Conservation (phyloP, 345 rosid genomes). For the Rhizophora mangle region DNA sequence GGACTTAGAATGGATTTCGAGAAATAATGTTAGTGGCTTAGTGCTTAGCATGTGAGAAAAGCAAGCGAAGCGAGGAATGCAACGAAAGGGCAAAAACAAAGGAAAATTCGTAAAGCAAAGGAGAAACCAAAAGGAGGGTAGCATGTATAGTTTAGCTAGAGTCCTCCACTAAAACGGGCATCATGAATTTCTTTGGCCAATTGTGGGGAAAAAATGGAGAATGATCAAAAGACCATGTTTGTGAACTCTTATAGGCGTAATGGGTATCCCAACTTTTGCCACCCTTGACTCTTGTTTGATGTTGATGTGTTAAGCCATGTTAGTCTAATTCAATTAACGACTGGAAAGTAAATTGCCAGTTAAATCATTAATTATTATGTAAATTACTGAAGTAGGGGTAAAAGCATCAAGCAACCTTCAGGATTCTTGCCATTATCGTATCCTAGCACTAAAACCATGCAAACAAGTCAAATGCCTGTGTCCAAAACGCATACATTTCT, state of each 20-base stretch:
- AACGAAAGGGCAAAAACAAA: conserved; percentile 17
- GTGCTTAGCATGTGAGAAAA: conserved; percentile 52
- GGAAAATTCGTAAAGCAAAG: conserved; percentile 23
- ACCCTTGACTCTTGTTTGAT: conserved; percentile 2
- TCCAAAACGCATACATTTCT: too few relatives aligned
- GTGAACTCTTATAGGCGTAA: background rate
- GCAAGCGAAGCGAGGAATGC: conserved; percentile 20
- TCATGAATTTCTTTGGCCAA: conserved; percentile 19
- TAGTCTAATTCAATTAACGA: conserved; percentile 24
- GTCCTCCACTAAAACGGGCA: conserved; percentile 25
- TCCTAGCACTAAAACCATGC: background rate
- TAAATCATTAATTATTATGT: conserved; percentile 5
- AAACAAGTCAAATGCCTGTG: background rate
- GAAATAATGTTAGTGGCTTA: conserved; percentile 13
- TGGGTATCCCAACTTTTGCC: conserved; percentile 17
- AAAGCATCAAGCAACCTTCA: background rate
- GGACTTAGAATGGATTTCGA: conserved; percentile 26
- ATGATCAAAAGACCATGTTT: background rate
- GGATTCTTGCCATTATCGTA: conserved; percentile 1
- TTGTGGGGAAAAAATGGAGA: background rate
- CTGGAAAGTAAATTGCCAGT: conserved; percentile 2
- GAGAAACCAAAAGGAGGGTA: background rate
- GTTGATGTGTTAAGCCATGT: conserved; percentile 8
- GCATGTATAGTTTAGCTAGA: conserved; percentile 17
- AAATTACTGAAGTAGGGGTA: background rate